Percentiles rank a stretch among this genome's conserved stretches.
Evolutionary conservation across 2,329 filamentous ascomycete species (phyloP).

Genomic region (Macrophomina tecta): DNA sequence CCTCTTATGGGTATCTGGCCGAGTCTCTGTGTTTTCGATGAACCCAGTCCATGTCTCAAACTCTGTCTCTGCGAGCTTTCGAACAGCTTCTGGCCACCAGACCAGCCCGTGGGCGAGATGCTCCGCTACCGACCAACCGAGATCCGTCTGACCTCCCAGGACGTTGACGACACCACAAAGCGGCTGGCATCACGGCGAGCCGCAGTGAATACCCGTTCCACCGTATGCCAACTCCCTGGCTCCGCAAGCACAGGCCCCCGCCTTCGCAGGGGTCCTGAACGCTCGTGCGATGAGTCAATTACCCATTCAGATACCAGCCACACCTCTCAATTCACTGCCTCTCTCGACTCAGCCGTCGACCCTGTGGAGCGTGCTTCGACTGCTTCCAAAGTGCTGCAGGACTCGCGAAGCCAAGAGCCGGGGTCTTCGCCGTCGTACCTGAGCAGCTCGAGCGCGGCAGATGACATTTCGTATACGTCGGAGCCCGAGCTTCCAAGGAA

Average conservation of each 20-base stretch:
- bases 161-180: conserved; percentile 43
- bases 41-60: conserved; percentile 10
- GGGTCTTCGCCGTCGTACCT: not conserved
- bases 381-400: not conserved
- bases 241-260: conserved; percentile 32
- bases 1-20: not conserved
- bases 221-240: conserved; percentile 16
- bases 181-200: conserved; percentile 39
- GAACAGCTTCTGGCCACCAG: not conserved
- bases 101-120: conserved; percentile 34
- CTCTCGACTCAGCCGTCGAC: conserved; percentile 3
- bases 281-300: conserved; percentile 40
- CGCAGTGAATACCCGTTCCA: conserved; percentile 26
- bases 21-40: not conserved
- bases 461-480: conserved; percentile 24
- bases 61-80: not conserved
- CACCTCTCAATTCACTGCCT: conserved; percentile 11
- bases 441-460: conserved; percentile 1
- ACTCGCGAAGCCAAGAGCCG: not conserved
- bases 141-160: conserved; percentile 43
- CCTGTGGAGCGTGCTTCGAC: not conserved
- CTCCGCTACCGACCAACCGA: conserved; percentile 45
- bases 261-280: conserved; percentile 40
- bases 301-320: not conserved
- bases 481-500: conserved; percentile 21